Base-by-base conservation (phyloP, 2,329 filamentous ascomycete species). In the Ramichloridium luteum region DNA sequence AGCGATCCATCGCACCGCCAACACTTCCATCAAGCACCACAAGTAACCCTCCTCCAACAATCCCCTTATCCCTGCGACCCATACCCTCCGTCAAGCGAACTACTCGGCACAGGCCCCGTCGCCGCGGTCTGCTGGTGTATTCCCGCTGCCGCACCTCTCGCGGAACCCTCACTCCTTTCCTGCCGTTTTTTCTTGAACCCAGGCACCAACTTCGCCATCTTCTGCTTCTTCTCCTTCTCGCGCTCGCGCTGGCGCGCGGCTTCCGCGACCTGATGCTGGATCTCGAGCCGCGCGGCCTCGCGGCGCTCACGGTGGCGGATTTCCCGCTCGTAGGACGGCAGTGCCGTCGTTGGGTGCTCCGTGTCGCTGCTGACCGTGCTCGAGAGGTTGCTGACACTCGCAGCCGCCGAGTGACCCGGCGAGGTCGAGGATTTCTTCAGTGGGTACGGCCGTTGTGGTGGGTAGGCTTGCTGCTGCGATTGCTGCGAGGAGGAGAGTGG, bases 131-230 rank as follows among this genome's bases (percentile, higher is more conserved):
- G n/a, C n/a, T n/a, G n/a, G n/a, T n/a, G n/a, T n/a, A n/a, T n/a
- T n/a, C 13, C 8, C 20, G 6, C 18, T 23, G 25, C 6, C 50
- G 47, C 28, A 46, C 48, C 22, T 49, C n/a, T n/a, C n/a, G n/a
- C n/a, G n/a, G n/a, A n/a, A n/a, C n/a, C 47, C 27, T 54, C 56
- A 16, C 53, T 49, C 37, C 54, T 56, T 4, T 53, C 47, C 39
- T 46, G 45, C 22, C 49, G 50, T 39, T 46, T 44, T 35, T 47
- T 49, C 32, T 46, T 51, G 36, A 62, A 52, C 4, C 51, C 53
- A 6, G 56, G 50, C 29, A 61, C 45, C 4, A 58, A 51, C 22
- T 58, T 53, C 37, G 59, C 56, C n/a, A 50, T 51, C 32, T 58
- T 56, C 25, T 52, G 54, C 13, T 55, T 49, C 25, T 37, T 34